Evolutionary conservation across 169 alveolate species (phyloP), one percentile per base, ranked within the genome.

Genomic region (Plasmodium yoelii): DNA sequence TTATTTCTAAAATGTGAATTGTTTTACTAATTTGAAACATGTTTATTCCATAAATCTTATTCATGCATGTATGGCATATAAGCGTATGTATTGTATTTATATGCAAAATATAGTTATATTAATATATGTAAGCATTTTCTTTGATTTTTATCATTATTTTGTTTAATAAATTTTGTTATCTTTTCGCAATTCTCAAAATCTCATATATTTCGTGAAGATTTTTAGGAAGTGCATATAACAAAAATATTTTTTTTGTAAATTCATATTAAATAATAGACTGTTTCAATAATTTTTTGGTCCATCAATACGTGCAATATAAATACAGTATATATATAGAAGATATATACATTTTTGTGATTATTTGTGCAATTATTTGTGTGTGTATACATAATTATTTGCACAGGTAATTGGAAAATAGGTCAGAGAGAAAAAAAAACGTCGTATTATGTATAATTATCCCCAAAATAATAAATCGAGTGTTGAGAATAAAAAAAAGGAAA

Each of bases 371-470:
- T 46, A 42, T 28, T 34, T 34, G 42, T 34, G 57, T 49, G 59
- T 51, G 10, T 51, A 51, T n/a, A 8, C 18, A 51, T 13, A 51
- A 51, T 51, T 51, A 51, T 51, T n/a, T 12, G 59, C 18, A n/a
- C 59, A 34, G 42, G 5, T 34, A 34, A 34, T 5, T 34, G 42
- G 42, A 71, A 8, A 19, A 51, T 39, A 8, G 24, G 15, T 15
- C 65, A 4, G n/a, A 28, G 34, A 19, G 77, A 22, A 77, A 28
- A 61, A 22, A 77, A 28, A 61, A 57, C 46, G 65, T 9, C 55
- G 12, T 49, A 80, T 60, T 65, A 80, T 80, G 90, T 69, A 65
- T 67, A 67, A 67, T 53, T 59, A 68, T 42, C 39, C 55, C 72
- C 65, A 56, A 63, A 80, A 22, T 10, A 65, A 13, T 26, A 10